phyloP scores from a whole-genome alignment of 139 green algal genomes.

The Zygnema circumcarinatum region DNA sequence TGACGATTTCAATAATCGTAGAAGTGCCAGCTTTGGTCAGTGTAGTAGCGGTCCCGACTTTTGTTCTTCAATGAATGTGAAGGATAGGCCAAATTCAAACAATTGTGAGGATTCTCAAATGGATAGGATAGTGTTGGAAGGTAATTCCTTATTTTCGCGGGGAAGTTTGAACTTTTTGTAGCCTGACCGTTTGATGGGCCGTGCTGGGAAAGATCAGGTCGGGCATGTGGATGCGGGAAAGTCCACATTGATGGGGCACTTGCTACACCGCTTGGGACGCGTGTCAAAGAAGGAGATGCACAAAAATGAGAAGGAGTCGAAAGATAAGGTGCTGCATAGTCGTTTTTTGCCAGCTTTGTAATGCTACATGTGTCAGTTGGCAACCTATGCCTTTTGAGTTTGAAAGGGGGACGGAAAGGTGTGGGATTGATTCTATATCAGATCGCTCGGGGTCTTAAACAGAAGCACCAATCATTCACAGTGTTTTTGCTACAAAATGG shows the following conservation, averaged over 20 bases:
- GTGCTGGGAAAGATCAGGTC: conserved; percentile 59
- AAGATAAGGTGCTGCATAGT: conserved; percentile 54
- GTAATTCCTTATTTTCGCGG: too few relatives aligned
- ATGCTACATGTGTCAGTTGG: not conserved
- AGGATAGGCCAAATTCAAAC: too few relatives aligned
- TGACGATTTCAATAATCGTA: not conserved
- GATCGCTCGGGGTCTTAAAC: too few relatives aligned
- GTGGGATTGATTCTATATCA: too few relatives aligned
- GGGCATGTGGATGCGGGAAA: conserved; percentile 94
- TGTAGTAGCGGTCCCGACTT: not conserved
- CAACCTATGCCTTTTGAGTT: too few relatives aligned
- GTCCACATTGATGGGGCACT: conserved; percentile 75
- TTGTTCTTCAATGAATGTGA: too few relatives aligned
- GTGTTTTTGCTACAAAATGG: too few relatives aligned
- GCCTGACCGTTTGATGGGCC: too few relatives aligned
- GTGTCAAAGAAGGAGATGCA: conserved; percentile 74
- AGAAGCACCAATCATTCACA: too few relatives aligned
- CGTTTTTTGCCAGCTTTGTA: not conserved
- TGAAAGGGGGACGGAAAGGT: too few relatives aligned
- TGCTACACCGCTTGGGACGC: conserved; percentile 62
- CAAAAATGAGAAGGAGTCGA: conserved; percentile 77
- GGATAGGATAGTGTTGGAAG: not conserved
- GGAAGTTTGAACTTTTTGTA: too few relatives aligned
- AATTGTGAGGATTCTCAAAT: not conserved
- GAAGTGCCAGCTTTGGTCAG: not conserved